Percentiles rank a stretch among this genome's conserved stretches.
These are phyloP conservation scores for Fusarium veterinarium DNA, from an alignment of 2,329 filamentous ascomycete species.

Conservation along the genomic window DNA sequence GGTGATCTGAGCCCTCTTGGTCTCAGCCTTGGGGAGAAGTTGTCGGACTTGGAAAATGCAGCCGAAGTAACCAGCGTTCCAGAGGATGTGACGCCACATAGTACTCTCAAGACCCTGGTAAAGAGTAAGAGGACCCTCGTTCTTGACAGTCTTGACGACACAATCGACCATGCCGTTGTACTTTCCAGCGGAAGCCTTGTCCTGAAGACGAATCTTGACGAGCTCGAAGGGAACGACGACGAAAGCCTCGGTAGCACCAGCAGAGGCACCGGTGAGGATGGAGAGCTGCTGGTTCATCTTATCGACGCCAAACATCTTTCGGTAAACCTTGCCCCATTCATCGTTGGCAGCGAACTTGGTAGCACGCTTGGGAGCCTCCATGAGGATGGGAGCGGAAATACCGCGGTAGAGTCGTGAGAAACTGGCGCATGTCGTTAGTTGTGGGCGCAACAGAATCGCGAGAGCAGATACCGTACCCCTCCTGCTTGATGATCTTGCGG, in stretches of 20 bases:
- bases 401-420: slow-evolving; percentile 94
- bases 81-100: slow-evolving; percentile 89
- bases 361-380: slow-evolving; percentile 94
- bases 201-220: slow-evolving; percentile 97
- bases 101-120: slow-evolving; percentile 98
- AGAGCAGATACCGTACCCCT: slow-evolving; percentile 73
- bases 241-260: slow-evolving; percentile 94
- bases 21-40: slow-evolving; percentile 82
- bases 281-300: slow-evolving; percentile 95
- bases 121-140: slow-evolving; percentile 86
- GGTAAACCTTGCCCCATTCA: slow-evolving; percentile 96
- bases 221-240: slow-evolving; percentile 98
- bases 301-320: slow-evolving; percentile 81
- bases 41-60: slow-evolving; percentile 97
- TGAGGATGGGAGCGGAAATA: slow-evolving; percentile 94
- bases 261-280: slow-evolving; percentile 91
- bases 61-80: slow-evolving; percentile 97
- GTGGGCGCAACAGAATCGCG: slow-evolving; percentile 6
- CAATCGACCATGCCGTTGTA: slow-evolving; percentile 87
- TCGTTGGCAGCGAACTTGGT: slow-evolving; percentile 99
- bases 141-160: slow-evolving; percentile 81
- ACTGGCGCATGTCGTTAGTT: slow-evolving; percentile 57
- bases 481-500: slow-evolving; percentile 93
- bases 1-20: slow-evolving; percentile 82
- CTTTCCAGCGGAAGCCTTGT: slow-evolving; percentile 90